Percentiles rank a stretch among this genome's conserved stretches.
Conservation (phyloP, 164 flowering plant genomes). For the Vitis labrusca region DNA sequence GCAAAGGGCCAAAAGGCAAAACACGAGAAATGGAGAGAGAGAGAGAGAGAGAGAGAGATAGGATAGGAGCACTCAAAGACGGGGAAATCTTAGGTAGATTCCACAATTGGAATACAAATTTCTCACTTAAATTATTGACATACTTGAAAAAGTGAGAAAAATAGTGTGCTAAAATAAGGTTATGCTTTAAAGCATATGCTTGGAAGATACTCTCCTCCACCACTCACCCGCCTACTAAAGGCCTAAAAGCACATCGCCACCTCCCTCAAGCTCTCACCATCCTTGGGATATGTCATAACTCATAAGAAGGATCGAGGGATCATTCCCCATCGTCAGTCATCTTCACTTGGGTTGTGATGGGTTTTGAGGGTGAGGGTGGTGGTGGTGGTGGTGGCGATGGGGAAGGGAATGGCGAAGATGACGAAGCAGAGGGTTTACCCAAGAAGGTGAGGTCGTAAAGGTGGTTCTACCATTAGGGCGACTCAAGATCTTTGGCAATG, state of each 20-base stretch:
- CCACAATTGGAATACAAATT: not conserved
- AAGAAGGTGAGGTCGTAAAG: conserved; percentile 6
- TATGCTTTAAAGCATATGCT: conserved; percentile 20
- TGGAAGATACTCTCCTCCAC: conserved; percentile 22
- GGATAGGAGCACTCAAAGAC: too few species aligned
- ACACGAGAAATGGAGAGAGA: too few species aligned
- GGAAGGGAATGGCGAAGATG: not conserved
- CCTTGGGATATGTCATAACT: too few species aligned
- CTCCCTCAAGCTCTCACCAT: not conserved
- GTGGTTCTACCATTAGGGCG: conserved; percentile 15
- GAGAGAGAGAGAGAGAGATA: too few species aligned
- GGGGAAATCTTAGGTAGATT: not conserved
- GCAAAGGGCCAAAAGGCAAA: too few species aligned
- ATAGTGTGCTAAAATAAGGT: not conserved
- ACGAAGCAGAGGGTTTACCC: not conserved
- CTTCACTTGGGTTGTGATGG: not conserved
- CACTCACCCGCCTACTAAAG: conserved; percentile 3
- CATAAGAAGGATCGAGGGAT: too few species aligned
- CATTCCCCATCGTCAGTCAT: too few species aligned
- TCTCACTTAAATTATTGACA: not conserved
- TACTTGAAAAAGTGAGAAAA: conserved; percentile 1
- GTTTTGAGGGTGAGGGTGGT: not conserved
- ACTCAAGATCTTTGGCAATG: conserved; percentile 14
- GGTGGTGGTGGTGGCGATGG: not conserved
- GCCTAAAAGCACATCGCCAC: not conserved